phyloP scores from a whole-genome alignment of 1,284 basidiomycete genomes.

The Tremellales sp. region DNA sequence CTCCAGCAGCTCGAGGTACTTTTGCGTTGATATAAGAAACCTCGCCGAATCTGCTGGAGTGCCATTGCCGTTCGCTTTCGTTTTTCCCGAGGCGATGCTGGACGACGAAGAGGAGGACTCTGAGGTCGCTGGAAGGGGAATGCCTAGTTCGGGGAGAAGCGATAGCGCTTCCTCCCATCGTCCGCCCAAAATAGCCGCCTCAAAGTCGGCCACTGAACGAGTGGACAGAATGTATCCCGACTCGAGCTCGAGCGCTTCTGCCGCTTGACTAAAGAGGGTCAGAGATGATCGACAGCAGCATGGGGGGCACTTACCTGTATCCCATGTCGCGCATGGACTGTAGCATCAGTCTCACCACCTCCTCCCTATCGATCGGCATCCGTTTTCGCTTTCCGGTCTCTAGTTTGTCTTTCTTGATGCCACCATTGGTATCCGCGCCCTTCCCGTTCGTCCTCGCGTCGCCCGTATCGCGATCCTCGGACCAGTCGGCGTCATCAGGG shows the following conservation, averaged over 20 bases:
- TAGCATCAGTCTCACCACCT: conserved; percentile 84
- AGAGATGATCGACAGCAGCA: not conserved
- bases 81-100: conserved; percentile 29
- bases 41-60: conserved; percentile 61
- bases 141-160: conserved; percentile 64
- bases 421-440: conserved; percentile 10
- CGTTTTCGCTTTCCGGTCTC: conserved; percentile 15
- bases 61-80: conserved; percentile 17
- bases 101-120: conserved; percentile 28
- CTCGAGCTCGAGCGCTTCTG: conserved; percentile 81
- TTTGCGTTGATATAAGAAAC: conserved; percentile 88
- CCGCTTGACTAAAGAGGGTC: conserved; percentile 64
- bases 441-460: conserved; percentile 1
- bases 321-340: conserved; percentile 91
- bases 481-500: conserved; percentile 40
- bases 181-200: conserved; percentile 74
- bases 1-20: conserved; percentile 93
- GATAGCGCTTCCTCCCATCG: conserved; percentile 78
- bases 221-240: conserved; percentile 87
- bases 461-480: not conserved
- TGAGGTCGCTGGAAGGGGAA: conserved; percentile 42
- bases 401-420: conserved; percentile 12
- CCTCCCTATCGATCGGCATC: conserved; percentile 69
- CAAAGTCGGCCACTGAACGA: conserved; percentile 72
- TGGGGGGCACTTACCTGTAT: conserved; percentile 65